Percentiles rank a stretch among this genome's conserved stretches.
Evolutionary conservation across 805 yeast species (phyloP).

Genomic region (Jamesozyma hellenica): DNA sequence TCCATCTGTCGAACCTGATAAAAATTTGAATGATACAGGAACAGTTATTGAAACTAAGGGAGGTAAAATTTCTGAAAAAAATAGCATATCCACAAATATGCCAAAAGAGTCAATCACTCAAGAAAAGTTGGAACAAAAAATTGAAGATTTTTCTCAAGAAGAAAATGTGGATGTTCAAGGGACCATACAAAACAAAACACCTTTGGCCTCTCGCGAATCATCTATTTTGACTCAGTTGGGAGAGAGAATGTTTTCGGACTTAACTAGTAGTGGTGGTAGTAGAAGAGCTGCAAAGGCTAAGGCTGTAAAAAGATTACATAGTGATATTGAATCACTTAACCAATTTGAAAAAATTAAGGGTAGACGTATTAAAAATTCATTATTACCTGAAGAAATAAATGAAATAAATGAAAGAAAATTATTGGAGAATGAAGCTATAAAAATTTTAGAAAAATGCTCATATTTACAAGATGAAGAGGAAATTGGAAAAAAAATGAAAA

Average conservation of each 20-base stretch:
- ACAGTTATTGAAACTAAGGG: too few species aligned
- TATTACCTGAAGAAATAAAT: conserved; percentile 34
- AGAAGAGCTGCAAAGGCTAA: conserved; percentile 52
- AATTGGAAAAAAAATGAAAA: conserved; percentile 3
- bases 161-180: too few species aligned
- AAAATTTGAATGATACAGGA: too few species aligned
- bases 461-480: conserved; percentile 4
- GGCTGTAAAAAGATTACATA: conserved; percentile 58
- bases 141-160: too few species aligned
- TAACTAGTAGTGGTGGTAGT: not conserved
- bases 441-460: conserved; percentile 2
- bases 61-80: too few species aligned
- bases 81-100: too few species aligned
- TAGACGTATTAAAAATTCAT: conserved; percentile 25
- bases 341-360: conserved; percentile 45
- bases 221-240: not conserved
- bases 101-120: too few species aligned
- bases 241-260: not conserved
- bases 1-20: too few species aligned
- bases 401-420: conserved; percentile 25
- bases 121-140: too few species aligned
- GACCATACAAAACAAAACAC: not conserved
- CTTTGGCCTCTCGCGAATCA: not conserved
- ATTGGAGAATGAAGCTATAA: conserved; percentile 18
- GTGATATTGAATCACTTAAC: conserved; percentile 59